Conservation (phyloP, 768 basidiomycete genomes). For the Kwoniella europaea region DNA sequence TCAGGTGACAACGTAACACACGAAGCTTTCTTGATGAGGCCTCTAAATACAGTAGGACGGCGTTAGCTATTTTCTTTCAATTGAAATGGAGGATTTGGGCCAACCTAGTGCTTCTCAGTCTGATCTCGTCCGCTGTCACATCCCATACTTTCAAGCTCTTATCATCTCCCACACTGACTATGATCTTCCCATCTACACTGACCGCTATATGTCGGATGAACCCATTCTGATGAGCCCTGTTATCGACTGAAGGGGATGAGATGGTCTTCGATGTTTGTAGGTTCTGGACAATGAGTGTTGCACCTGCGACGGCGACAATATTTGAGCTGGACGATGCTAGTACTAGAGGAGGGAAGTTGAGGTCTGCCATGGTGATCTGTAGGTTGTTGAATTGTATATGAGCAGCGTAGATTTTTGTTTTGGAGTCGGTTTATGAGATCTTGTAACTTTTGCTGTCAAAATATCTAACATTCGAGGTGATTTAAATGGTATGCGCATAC, state of each 20-base stretch:
- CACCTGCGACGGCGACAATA: constrained; percentile 32
- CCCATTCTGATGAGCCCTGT: constrained; percentile 15
- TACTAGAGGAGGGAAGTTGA: constrained; percentile 29
- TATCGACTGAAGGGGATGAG: constrained; percentile 19
- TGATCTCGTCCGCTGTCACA: constrained; percentile 62
- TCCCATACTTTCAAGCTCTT: constrained; percentile 80
- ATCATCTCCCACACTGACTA: constrained; percentile 75
- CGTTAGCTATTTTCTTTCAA: constrained; percentile 4
- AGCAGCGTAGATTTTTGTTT: not conserved
- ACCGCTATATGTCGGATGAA: constrained; percentile 48
- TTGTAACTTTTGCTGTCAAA: not conserved
- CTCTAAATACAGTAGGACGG: constrained; percentile 61
- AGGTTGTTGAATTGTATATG: not conserved
- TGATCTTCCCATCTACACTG: constrained; percentile 41
- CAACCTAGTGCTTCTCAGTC: constrained; percentile 70
- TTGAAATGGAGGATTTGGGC: constrained; percentile 29
- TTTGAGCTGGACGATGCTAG: constrained; percentile 30
- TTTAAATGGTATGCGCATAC: not conserved
- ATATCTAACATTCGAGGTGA: not conserved
- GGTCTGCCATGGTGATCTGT: constrained; percentile 5
- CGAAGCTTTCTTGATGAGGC: constrained; percentile 82
- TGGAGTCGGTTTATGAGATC: too few relatives aligned
- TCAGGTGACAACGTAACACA: constrained; percentile 68
- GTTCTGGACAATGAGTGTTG: constrained; percentile 22
- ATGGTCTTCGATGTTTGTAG: constrained; percentile 16